Percentiles rank a stretch among this genome's conserved stretches.
Conservation (phyloP, 176 grass and related monocot species). For the Musa beccarii region DNA sequence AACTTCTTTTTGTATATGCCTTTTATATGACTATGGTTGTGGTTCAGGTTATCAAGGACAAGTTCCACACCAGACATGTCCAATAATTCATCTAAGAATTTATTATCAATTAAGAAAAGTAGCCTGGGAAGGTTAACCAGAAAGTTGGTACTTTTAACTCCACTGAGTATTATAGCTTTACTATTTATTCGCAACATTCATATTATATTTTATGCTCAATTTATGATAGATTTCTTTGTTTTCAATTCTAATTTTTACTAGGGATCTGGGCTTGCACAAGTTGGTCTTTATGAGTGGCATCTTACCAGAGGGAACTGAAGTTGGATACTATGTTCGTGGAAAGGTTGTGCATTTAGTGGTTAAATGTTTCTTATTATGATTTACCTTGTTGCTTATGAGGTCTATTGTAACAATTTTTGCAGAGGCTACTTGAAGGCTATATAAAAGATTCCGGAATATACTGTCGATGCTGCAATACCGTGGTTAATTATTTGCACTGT, state of each 20-base stretch:
- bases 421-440: conserved; percentile 91
- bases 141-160: conserved; percentile 35
- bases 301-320: conserved; percentile 57
- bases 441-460: conserved; percentile 91
- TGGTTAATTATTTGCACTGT: conserved; percentile 44
- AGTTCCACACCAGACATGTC: conserved; percentile 22
- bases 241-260: conserved; percentile 20
- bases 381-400: neutral
- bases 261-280: conserved; percentile 58
- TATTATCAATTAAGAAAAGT: conserved; percentile 32
- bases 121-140: conserved; percentile 44
- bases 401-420: conserved; percentile 22
- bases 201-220: neutral
- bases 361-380: neutral
- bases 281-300: conserved; percentile 71
- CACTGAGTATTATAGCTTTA: neutral
- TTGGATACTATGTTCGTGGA: conserved; percentile 71
- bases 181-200: neutral
- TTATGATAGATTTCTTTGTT: conserved; percentile 19
- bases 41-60: conserved; percentile 27
- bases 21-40: conserved; percentile 2
- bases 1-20: neutral
- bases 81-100: conserved; percentile 31
- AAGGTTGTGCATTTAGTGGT: conserved; percentile 40
- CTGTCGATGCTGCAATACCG: conserved; percentile 69